phyloP scores from a whole-genome alignment of 257 asterid species.

The Rauvolfia tetraphylla region DNA sequence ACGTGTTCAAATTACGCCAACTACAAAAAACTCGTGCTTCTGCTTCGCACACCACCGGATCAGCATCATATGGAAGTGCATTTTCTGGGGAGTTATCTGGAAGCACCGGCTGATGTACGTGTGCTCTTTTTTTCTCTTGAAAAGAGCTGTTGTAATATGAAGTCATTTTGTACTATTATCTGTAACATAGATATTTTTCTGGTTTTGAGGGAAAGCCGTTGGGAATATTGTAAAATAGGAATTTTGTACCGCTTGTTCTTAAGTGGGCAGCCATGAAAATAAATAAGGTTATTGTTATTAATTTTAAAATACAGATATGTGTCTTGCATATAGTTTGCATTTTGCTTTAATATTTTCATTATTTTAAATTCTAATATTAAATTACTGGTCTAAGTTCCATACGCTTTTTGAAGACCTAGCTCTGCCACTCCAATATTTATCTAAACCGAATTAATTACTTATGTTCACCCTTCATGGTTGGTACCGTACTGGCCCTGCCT shows the following conservation, averaged over 20 bases:
- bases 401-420: too few relatives aligned
- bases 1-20: conserved; percentile 82
- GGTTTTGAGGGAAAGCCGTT: background rate
- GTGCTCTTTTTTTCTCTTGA: conserved; percentile 5
- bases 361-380: too few relatives aligned
- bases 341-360: background rate
- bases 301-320: background rate
- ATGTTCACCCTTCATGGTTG: too few relatives aligned
- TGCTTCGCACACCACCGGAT: conserved; percentile 52
- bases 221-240: background rate
- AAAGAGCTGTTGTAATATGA: conserved; percentile 17
- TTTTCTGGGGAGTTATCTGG: conserved; percentile 88
- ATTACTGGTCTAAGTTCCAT: too few relatives aligned
- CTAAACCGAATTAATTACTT: too few relatives aligned
- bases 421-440: too few relatives aligned
- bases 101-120: conserved; percentile 52
- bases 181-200: conserved; percentile 2
- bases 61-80: conserved; percentile 91
- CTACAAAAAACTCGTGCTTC: conserved; percentile 71
- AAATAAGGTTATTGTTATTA: background rate
- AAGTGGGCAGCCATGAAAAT: background rate
- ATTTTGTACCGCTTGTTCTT: background rate
- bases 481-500: too few relatives aligned
- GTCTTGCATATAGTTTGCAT: background rate
- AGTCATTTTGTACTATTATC: background rate